Evolutionary conservation across 352 stramenopile species (phyloP).

Genomic region (Phytophthora hybrid): DNA sequence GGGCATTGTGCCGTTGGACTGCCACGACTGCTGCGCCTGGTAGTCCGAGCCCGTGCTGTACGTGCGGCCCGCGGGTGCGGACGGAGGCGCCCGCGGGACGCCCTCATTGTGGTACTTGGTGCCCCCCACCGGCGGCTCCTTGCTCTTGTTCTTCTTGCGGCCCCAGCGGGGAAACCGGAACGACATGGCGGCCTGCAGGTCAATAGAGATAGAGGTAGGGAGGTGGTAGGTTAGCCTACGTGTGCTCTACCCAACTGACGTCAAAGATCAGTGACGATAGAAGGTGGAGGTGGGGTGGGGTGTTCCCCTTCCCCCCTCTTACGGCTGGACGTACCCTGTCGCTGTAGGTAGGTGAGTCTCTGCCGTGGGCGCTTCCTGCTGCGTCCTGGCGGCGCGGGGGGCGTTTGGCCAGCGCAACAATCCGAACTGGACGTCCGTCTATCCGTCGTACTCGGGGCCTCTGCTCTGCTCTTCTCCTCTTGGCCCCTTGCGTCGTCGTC

Average conservation of each 20-base stretch:
- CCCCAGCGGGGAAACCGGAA: constrained; percentile 79
- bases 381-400: neutral
- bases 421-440: constrained; percentile 51
- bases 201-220: no score
- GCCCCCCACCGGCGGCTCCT: constrained; percentile 29
- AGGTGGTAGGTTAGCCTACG: no score
- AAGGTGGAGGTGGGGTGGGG: no score
- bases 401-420: constrained; percentile 43
- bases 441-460: constrained; percentile 23
- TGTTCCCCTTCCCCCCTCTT: no score
- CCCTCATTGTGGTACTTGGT: constrained; percentile 48
- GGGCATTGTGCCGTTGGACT: constrained; percentile 30
- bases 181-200: constrained; percentile 48
- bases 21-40: constrained; percentile 41
- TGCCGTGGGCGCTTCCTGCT: neutral
- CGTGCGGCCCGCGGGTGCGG: constrained; percentile 45
- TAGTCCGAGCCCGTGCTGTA: constrained; percentile 56
- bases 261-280: no score
- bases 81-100: constrained; percentile 48
- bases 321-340: no score
- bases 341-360: neutral
- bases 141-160: constrained; percentile 77
- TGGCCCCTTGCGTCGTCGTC: constrained; percentile 20
- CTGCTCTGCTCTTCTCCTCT: constrained; percentile 10
- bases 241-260: no score